A percentile compares a stretch with the other conserved stretches of the same genome.
These are phyloP conservation scores for Tolypocladium inflatum DNA, from an alignment of 2,329 filamentous ascomycete species.

Conservation along the genomic window DNA sequence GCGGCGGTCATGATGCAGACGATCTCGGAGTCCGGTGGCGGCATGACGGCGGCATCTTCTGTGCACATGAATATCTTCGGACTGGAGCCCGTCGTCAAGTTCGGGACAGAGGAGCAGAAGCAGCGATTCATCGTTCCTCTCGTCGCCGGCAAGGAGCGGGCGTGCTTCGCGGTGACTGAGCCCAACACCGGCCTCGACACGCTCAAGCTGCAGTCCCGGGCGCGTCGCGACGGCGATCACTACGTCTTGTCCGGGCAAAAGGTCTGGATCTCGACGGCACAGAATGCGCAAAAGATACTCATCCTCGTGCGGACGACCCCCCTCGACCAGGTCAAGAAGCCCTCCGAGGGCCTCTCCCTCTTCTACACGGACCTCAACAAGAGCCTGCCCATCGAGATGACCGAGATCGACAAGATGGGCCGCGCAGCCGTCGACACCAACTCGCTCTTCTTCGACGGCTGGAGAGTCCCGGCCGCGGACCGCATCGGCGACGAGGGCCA, in stretches of 20 bases:
- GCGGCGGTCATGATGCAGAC: slow-evolving; percentile 84
- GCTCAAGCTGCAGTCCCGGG: slow-evolving; percentile 56
- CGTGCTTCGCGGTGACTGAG: slow-evolving; percentile 80
- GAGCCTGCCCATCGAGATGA: slow-evolving; percentile 53
- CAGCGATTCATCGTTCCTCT: slow-evolving; percentile 57
- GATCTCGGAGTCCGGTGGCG: slow-evolving; percentile 67
- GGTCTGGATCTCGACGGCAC: slow-evolving; percentile 82
- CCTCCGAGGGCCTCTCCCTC: slow-evolving; percentile 64
- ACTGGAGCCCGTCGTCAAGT: slow-evolving; percentile 65
- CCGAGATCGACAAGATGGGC: slow-evolving; percentile 77
- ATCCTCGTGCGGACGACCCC: slow-evolving; percentile 68
- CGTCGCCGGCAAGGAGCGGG: slow-evolving; percentile 60
- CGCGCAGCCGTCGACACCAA: slow-evolving; percentile 75
- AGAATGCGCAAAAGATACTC: slow-evolving; percentile 76
- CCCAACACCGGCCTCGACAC: slow-evolving; percentile 75
- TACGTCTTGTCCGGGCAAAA: slow-evolving; percentile 71
- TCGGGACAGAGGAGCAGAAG: slow-evolving; percentile 57
- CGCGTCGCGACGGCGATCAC: slow-evolving; percentile 41
- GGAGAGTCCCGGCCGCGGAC: slow-evolving; percentile 53
- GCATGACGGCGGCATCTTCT: slow-evolving; percentile 60
- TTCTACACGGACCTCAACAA: slow-evolving; percentile 70
- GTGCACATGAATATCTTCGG: slow-evolving; percentile 63
- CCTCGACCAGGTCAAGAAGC: slow-evolving; percentile 55
- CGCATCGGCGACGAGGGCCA: slow-evolving; percentile 65
- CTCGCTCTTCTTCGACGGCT: slow-evolving; percentile 80